Evolutionary conservation across 2,329 filamentous ascomycete genomes (phyloP), one percentile per base, ranked within the genome.

Genomic region (Trichoderma koningiopsis): DNA sequence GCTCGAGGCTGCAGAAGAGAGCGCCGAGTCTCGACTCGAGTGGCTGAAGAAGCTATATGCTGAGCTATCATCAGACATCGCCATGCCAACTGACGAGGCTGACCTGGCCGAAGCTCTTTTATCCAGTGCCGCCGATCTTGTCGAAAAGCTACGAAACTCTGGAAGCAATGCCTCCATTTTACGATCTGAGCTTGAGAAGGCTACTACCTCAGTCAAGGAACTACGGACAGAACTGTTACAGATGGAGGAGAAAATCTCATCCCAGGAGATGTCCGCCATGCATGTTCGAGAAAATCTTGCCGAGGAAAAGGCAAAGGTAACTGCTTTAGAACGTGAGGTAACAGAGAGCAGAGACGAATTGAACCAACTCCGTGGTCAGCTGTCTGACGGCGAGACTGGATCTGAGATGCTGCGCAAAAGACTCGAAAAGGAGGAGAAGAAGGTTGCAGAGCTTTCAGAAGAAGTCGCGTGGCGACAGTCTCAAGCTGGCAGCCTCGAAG

Each of bases 351-450:
- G 92, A 49, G 82, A 86, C 16, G 91, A 96, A 73, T 84, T 97
- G 27, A 87, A 85, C 69, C 83, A 86, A 33, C 82, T 97, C 27
- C 88, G 92, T 68, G 83, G 84, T 19, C 91, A 91, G 77, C 90
- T 97, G 76, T 88, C 91, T 1, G 91, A 94, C 72, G 94, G 93
- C 19, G 93, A 96, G 78, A 94, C 90, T 3, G 93, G 93, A 5
- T 94, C 93, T 0, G 92, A 94, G 78, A 89, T 88, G 33, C 81
- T 97, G 67, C 89, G 92, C 68, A 91, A 90, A 79, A 88, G 89
- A 67, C 84, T 96, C 4, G 88, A 90, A 53, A 91, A 93, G 69
- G 91, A 94, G 75, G 93, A 97, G 78, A 84, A 83, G 69, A 92
- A 89, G 78, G 87, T 92, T 4, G 86, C 86, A 27, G 85, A 84